Base-by-base conservation (phyloP, 495 filamentous ascomycete genomes). In the Penicillium angulare region DNA sequence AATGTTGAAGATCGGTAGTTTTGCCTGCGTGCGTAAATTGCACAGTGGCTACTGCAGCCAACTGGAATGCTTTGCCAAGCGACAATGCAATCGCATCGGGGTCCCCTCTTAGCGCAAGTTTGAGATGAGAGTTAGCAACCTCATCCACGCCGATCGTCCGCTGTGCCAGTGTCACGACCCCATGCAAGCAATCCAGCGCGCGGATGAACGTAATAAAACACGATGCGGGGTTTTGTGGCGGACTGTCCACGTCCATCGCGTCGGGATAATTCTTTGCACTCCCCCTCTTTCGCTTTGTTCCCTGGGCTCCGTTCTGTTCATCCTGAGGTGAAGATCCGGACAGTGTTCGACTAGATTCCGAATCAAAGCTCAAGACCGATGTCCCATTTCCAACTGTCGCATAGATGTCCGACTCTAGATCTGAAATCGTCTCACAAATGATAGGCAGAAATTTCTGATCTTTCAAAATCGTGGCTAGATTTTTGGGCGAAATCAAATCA, bases 81-180 rank as follows among this genome's bases (percentile, higher is more conserved):
- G 81, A 65, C 8, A 59, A 54, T 13, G 80, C 79, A 33, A 77
- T 67, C 18, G 73, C 62, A 46, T 76, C 72, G 7, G 73, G 71
- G 26, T 76, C 67, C 2, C 71, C 75, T 55, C 68, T 69, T 20
- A 85, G 57, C 8, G 73, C 74, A 41, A 77, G 67, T 48, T 73
- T 77, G 47, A 84, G 72, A 53, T 81, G 78, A 29, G 81, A 79
- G 27, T 71, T 71, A 21, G 71, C 67, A 27, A 76, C 68, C 32
- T 69, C 72, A 43, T 71, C 62, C 10, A 57, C 43, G 15, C 53
- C 56, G 26, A 54, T 50, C 17, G 53, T 67, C 31, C 48, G 61
- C 31, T 55, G 65, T 24, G 48, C 60, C 48, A 68, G 64, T 44
- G 41, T 49, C 24, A 62, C 61, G 21, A 65, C 52, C 32, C 64